These are phyloP conservation scores for Omphalotus guepiniiformis DNA, from an alignment of 768 basidiomycete species.

Conservation along the genomic window DNA sequence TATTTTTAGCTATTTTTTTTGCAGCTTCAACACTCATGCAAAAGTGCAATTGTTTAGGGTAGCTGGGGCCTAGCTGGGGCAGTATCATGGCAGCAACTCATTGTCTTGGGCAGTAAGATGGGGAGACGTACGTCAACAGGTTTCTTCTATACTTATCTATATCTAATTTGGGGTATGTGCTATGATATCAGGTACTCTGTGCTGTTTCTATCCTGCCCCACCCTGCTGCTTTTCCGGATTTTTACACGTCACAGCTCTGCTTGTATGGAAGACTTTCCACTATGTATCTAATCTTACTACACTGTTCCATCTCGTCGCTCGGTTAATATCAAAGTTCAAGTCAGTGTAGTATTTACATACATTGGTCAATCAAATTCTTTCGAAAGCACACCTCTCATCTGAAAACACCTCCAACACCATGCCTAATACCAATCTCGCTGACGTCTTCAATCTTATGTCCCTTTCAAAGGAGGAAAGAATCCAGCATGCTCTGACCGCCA, in stretches of 20 bases:
- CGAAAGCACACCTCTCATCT: not conserved
- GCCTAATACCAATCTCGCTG: not conserved
- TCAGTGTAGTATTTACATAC: not conserved
- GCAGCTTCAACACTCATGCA: not conserved
- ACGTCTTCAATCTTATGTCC: not conserved
- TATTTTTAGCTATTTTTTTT: slow-evolving; percentile 2
- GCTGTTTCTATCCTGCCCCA: not conserved
- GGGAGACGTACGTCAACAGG: not conserved
- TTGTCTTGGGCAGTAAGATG: not conserved
- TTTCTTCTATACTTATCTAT: not conserved
- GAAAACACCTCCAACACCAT: not conserved
- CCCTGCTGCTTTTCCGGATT: too few relatives aligned
- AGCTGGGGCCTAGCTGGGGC: not conserved
- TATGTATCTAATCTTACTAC: not conserved
- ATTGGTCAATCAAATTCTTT: not conserved
- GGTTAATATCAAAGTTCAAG: not conserved
- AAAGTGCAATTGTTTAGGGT: not conserved
- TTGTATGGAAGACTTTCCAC: too few relatives aligned
- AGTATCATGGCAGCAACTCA: not conserved
- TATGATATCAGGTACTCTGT: not conserved
- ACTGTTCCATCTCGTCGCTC: not conserved
- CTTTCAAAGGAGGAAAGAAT: slow-evolving; percentile 11
- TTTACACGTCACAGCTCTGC: too few relatives aligned
- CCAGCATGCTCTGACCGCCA: slow-evolving; percentile 12
- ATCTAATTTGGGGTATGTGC: not conserved